phyloP scores from a whole-genome alignment of 306 rosid genomes.

The Malus domestica region ASM211411v1 NC_041801.1:19650501-19651000 shows the following conservation, averaged over 20 bases:
- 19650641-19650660: background rate
- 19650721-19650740: background rate
- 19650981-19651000: background rate
- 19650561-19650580: background rate
- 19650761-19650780: background rate
- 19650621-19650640: background rate
- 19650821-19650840: background rate
- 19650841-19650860: background rate
- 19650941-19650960: background rate
- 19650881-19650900: background rate
- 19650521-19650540: background rate
- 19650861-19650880: too few species aligned
- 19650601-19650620: background rate
- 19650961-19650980: background rate
- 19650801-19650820: background rate
- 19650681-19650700: background rate
- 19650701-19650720: background rate
- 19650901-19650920: background rate
- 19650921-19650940: background rate
- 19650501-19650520: background rate
- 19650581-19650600: background rate
- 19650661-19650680: background rate
- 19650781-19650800: background rate
- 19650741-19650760: background rate
- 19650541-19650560: background rate